A percentile compares a stretch with the other conserved stretches of the same genome.
phyloP scores from a whole-genome alignment of 441 rosid genomes.

The Arabidopsis lyrata region DNA sequence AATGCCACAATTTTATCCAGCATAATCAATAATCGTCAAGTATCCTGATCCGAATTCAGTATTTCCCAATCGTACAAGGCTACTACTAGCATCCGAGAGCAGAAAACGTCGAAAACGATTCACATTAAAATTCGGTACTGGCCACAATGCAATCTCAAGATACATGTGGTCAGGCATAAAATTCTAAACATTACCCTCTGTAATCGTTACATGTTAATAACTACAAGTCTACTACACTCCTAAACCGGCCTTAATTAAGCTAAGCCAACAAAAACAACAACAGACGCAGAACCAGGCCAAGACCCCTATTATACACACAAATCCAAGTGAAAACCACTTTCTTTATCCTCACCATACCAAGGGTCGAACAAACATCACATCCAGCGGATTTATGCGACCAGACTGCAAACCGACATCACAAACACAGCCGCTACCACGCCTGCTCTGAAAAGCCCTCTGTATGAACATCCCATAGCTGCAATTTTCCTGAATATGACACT shows the following conservation, averaged over 20 bases:
- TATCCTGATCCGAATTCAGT: not conserved
- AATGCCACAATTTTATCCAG: not conserved
- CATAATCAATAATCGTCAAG: not conserved
- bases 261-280: conserved; percentile 16
- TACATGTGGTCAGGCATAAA: not conserved
- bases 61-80: not conserved
- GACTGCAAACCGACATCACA: conserved; percentile 43
- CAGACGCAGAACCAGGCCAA: conserved; percentile 23
- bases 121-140: not conserved
- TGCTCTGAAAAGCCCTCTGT: conserved; percentile 44
- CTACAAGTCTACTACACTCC: conserved; percentile 22
- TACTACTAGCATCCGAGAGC: too few relatives aligned
- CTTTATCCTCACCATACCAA: conserved; percentile 14
- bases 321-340: conserved; percentile 2
- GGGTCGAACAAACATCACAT: not conserved
- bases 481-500: conserved; percentile 40
- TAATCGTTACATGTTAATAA: conserved; percentile 15
- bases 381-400: conserved; percentile 23
- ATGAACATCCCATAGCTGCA: conserved; percentile 38
- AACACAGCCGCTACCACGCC: conserved; percentile 50
- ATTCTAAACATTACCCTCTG: too few relatives aligned
- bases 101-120: not conserved
- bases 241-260: conserved; percentile 17
- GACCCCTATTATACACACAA: conserved; percentile 26
- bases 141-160: not conserved